A percentile compares a stretch with the other conserved stretches of the same genome.
Conservation (phyloP, 352 stramenopile genomes). For the Globisporangium uncinulatum region DNA sequence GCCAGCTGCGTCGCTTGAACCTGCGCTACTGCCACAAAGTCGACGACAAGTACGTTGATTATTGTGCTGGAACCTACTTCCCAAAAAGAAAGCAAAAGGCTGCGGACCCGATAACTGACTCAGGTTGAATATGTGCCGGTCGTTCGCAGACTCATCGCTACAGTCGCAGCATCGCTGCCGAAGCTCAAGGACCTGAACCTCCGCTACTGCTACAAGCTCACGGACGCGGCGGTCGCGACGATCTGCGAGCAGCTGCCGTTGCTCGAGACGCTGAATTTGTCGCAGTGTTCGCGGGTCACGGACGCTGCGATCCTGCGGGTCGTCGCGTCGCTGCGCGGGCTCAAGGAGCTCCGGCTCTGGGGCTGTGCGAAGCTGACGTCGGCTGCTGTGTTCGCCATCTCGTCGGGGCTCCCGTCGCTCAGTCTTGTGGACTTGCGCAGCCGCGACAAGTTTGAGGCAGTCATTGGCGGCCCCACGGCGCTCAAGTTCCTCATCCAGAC, state of each 20-base stretch:
- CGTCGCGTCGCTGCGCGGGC: slow-evolving; percentile 36
- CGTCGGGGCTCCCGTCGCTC: slow-evolving; percentile 50
- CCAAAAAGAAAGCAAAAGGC: too few species aligned
- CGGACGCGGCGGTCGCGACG: slow-evolving; percentile 48
- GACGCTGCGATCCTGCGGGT: slow-evolving; percentile 63
- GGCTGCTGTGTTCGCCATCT: slow-evolving; percentile 63
- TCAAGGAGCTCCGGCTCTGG: slow-evolving; percentile 79
- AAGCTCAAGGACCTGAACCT: slow-evolving; percentile 69
- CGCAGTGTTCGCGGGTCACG: slow-evolving; percentile 75
- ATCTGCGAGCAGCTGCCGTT: slow-evolving; percentile 42
- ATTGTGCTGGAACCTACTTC: neutral
- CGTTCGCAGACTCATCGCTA: slow-evolving; percentile 30
- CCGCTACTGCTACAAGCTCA: slow-evolving; percentile 86
- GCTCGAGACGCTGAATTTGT: slow-evolving; percentile 71
- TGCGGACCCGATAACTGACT: neutral
- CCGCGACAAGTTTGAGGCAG: slow-evolving; percentile 64
- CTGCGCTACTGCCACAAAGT: slow-evolving; percentile 84
- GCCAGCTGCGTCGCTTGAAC: slow-evolving; percentile 49
- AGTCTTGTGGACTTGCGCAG: slow-evolving; percentile 73
- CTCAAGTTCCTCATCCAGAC: slow-evolving; percentile 79
- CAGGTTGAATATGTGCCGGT: neutral
- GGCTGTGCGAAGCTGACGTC: slow-evolving; percentile 78
- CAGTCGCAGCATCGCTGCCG: slow-evolving; percentile 36
- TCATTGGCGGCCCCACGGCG: slow-evolving; percentile 70
- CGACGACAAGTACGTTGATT: slow-evolving; percentile 39